phyloP scores from a whole-genome alignment of 805 yeast genomes.

The Kuraishia hungarica region DNA sequence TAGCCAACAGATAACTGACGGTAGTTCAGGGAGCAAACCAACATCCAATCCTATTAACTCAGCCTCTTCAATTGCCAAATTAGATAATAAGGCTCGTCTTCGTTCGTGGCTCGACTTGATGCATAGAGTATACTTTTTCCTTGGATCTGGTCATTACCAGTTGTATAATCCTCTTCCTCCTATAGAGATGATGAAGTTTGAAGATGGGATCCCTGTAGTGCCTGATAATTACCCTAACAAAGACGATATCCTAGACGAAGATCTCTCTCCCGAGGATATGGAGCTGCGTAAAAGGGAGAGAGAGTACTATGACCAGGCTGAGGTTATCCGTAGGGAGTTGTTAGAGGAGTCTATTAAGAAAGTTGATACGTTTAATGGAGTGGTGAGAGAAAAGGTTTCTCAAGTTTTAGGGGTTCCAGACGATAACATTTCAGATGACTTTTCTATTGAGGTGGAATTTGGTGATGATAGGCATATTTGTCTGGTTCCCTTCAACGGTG shows the following conservation, averaged over 20 bases:
- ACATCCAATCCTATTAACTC: neutral
- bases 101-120: conserved; percentile 49
- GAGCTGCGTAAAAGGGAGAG: conserved; percentile 38
- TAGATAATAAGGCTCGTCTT: conserved; percentile 20
- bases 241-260: conserved; percentile 10
- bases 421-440: neutral
- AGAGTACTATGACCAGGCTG: conserved; percentile 52
- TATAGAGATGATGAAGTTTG: conserved; percentile 18
- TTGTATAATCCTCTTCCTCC: conserved; percentile 27
- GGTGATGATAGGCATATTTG: neutral
- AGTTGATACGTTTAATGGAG: conserved; percentile 14
- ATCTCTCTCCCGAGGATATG: conserved; percentile 15
- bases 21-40: too few species aligned
- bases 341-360: conserved; percentile 33
- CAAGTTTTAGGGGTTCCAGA: neutral
- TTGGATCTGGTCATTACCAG: conserved; percentile 69
- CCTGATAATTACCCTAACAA: conserved; percentile 8
- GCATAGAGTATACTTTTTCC: conserved; percentile 71
- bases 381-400: neutral
- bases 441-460: neutral
- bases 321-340: conserved; percentile 43
- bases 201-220: conserved; percentile 11
- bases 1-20: conserved; percentile 1
- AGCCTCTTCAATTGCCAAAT: neutral
- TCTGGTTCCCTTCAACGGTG: neutral